Evolutionary conservation across 257 asterid genomes (phyloP).

Genomic region (Scutellaria minor): DNA sequence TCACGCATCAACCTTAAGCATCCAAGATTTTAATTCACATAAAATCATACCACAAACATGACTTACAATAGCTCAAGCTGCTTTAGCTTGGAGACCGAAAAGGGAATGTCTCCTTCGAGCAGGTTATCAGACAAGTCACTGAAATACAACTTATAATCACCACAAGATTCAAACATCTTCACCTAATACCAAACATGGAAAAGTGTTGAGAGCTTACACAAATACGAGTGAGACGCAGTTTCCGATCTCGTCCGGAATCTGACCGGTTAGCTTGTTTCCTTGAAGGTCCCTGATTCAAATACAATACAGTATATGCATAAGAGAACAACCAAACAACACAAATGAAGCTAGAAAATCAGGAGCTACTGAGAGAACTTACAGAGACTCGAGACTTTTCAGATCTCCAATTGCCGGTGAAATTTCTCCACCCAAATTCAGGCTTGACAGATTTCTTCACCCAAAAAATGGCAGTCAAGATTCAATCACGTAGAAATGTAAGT

Average conservation of each 20-base stretch:
- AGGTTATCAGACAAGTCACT: conserved; percentile 89
- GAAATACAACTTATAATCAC: conserved; percentile 21
- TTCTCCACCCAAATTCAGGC: conserved; percentile 88
- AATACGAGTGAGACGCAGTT: conserved; percentile 64
- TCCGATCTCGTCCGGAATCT: conserved; percentile 93
- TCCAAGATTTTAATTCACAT: neutral
- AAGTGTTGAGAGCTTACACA: conserved; percentile 48
- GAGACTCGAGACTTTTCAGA: conserved; percentile 62
- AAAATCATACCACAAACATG: neutral
- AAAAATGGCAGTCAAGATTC: neutral
- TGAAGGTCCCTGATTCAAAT: conserved; percentile 71
- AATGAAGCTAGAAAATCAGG: neutral
- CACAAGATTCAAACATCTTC: neutral
- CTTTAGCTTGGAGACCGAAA: conserved; percentile 89
- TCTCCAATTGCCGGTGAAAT: conserved; percentile 89
- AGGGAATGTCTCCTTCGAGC: conserved; percentile 87
- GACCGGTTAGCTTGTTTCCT: conserved; percentile 90
- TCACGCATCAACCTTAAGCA: neutral
- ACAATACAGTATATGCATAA: neutral
- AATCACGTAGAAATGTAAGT: neutral
- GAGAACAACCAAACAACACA: neutral
- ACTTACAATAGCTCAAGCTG: conserved; percentile 91
- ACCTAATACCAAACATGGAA: neutral
- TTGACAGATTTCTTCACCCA: conserved; percentile 77
- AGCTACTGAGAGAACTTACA: conserved; percentile 54